A percentile compares a stretch with the other conserved stretches of the same genome.
phyloP scores from a whole-genome alignment of 805 yeast genomes.

The Blastobotrys chiropterorum region DNA sequence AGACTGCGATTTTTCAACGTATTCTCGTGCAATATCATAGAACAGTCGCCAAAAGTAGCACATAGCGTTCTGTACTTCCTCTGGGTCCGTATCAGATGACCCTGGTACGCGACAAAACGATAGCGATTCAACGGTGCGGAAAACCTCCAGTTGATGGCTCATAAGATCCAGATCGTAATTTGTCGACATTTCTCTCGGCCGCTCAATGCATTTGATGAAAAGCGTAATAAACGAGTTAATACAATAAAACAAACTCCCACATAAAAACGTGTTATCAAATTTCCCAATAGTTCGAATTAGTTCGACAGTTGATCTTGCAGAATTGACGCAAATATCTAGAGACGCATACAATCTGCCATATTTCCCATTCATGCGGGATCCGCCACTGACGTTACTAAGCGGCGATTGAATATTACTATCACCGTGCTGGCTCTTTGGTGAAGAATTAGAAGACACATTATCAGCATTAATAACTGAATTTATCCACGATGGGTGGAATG shows the following conservation, averaged over 20 bases:
- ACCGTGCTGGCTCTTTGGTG: background rate
- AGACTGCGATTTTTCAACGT: constrained; percentile 8
- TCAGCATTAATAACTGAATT: constrained; percentile 10
- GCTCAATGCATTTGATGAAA: constrained; percentile 16
- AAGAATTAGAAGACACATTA: background rate
- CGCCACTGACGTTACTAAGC: background rate
- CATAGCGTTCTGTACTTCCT: background rate
- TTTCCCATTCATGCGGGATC: background rate
- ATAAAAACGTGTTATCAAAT: constrained; percentile 10
- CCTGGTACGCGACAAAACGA: background rate
- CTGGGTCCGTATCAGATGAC: background rate
- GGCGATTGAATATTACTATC: background rate
- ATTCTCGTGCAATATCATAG: constrained; percentile 1
- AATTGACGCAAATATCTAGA: constrained; percentile 16
- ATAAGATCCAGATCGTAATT: constrained; percentile 13
- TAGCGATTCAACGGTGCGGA: background rate
- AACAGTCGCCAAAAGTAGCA: constrained; percentile 11
- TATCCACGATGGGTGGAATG: constrained; percentile 23
- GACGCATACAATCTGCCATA: constrained; percentile 18
- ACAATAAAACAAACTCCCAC: constrained; percentile 13
- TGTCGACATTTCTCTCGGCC: constrained; percentile 16
- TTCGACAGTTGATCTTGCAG: constrained; percentile 17
- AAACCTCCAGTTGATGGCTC: constrained; percentile 1
- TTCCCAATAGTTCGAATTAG: constrained; percentile 10
- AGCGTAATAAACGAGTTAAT: constrained; percentile 16